Conservation (phyloP, 208 protist species). For the Acanthamoeba royreba region DNA sequence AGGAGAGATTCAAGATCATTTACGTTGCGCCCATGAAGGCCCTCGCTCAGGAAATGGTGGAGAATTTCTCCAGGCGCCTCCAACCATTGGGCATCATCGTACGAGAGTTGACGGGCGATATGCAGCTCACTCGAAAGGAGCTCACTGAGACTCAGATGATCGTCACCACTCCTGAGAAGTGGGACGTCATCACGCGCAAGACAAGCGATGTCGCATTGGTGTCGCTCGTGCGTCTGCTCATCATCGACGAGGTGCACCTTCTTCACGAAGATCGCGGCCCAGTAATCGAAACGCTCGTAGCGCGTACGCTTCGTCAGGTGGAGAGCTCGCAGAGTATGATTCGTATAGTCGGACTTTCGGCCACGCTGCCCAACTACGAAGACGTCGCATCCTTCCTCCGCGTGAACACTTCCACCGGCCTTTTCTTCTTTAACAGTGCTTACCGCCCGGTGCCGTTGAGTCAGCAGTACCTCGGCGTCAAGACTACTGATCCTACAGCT, state of each 20-base stretch:
- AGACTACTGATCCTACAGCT: constrained; percentile 63
- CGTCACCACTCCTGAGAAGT: constrained; percentile 99
- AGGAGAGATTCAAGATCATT: constrained; percentile 96
- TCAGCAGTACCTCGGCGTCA: constrained; percentile 95
- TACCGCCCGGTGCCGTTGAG: constrained; percentile 97
- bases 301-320: constrained; percentile 91
- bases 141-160: constrained; percentile 96
- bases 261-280: constrained; percentile 98
- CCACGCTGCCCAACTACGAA: constrained; percentile 99
- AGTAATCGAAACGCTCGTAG: constrained; percentile 97
- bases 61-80: constrained; percentile 93
- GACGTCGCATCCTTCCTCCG: constrained; percentile 97
- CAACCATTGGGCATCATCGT: constrained; percentile 64
- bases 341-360: constrained; percentile 95
- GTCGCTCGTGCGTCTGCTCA: constrained; percentile 90
- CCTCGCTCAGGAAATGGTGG: constrained; percentile 96
- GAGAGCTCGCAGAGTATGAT: constrained; percentile 88
- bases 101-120: constrained; percentile 98
- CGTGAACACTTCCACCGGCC: constrained; percentile 88
- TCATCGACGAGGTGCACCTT: constrained; percentile 99
- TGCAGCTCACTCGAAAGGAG: constrained; percentile 97
- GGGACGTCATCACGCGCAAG: constrained; percentile 99
- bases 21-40: constrained; percentile 99
- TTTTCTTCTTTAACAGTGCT: constrained; percentile 94
- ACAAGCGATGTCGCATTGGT: constrained; percentile 92